phyloP scores from a whole-genome alignment of 306 rosid species.

The Astragalus glycyphyllos region DNA sequence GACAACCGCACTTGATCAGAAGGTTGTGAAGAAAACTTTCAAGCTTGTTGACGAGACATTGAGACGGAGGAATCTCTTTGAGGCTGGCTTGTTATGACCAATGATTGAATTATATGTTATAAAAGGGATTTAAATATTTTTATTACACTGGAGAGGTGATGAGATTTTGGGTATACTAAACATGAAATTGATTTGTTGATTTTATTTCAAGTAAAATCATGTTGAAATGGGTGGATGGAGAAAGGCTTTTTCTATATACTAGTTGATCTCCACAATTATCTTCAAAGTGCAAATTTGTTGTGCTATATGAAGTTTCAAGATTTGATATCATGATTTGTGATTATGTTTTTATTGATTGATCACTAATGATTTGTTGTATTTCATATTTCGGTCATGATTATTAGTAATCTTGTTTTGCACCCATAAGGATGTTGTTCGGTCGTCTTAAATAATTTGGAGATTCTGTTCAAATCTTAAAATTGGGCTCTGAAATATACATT shows the following conservation, averaged over 20 bases:
- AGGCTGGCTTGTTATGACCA: constrained; percentile 92
- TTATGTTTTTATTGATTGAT: constrained; percentile 33
- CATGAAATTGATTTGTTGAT: constrained; percentile 66
- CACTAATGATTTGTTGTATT: constrained; percentile 42
- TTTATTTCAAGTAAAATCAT: constrained; percentile 55
- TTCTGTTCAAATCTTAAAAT: too few relatives aligned
- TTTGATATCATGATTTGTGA: constrained; percentile 46
- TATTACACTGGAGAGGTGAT: constrained; percentile 42
- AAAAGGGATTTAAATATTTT: constrained; percentile 33
- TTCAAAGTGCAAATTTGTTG: constrained; percentile 37
- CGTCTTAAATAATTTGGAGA: too few relatives aligned
- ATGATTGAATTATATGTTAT: constrained; percentile 4
- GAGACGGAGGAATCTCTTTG: constrained; percentile 91
- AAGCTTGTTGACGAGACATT: constrained; percentile 96
- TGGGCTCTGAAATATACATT: too few relatives aligned
- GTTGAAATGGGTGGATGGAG: constrained; percentile 52
- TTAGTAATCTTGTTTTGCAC: constrained; percentile 1
- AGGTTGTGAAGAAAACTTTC: constrained; percentile 97
- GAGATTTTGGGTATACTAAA: constrained; percentile 60
- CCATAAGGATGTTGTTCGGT: not conserved
- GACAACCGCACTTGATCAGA: constrained; percentile 98
- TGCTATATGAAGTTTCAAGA: constrained; percentile 34
- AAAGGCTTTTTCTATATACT: constrained; percentile 23
- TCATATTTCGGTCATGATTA: constrained; percentile 27
- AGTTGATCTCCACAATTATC: constrained; percentile 35